Conservation (phyloP, 495 filamentous ascomycete genomes). For the Penicillium dipodomyicola region DNA sequence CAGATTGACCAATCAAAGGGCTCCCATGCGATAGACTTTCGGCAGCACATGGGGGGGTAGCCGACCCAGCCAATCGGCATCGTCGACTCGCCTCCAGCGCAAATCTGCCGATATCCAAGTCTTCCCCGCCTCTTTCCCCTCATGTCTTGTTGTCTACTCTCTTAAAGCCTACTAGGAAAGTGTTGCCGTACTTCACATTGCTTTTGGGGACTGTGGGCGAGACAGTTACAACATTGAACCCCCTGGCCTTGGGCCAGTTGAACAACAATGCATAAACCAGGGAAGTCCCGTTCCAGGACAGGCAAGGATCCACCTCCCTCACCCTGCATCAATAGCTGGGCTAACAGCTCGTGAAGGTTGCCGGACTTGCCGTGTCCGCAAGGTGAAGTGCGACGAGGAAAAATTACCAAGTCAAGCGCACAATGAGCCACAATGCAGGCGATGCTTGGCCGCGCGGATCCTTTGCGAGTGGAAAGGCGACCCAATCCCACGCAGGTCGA, state of each 20-base stretch:
- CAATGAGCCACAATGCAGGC: constrained; percentile 33
- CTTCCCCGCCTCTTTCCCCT: constrained; percentile 14
- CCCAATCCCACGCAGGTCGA: constrained; percentile 26
- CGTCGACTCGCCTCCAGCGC: constrained; percentile 12
- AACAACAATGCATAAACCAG: constrained; percentile 24
- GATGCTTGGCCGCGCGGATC: constrained; percentile 28
- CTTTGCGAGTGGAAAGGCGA: constrained; percentile 35
- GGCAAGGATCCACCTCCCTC: constrained; percentile 28
- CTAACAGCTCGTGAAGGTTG: constrained; percentile 22
- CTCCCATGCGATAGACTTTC: too few relatives aligned
- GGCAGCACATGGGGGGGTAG: constrained; percentile 3
- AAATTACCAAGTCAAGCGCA: constrained; percentile 24
- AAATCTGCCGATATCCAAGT: background rate
- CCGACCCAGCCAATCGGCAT: constrained; percentile 34
- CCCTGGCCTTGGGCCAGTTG: background rate
- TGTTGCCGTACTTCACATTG: background rate
- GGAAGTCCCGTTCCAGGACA: constrained; percentile 35
- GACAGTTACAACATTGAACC: constrained; percentile 5
- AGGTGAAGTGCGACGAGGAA: constrained; percentile 39
- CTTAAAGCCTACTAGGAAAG: background rate
- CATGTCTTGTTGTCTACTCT: background rate
- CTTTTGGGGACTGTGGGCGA: background rate
- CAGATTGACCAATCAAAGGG: constrained; percentile 3
- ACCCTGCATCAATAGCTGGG: background rate
- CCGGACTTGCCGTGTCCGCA: constrained; percentile 37